Percentiles rank a stretch among this genome's conserved stretches.
Evolutionary conservation across 2,329 filamentous ascomycete genomes (phyloP).

Genomic region (Orbilia javanica): DNA sequence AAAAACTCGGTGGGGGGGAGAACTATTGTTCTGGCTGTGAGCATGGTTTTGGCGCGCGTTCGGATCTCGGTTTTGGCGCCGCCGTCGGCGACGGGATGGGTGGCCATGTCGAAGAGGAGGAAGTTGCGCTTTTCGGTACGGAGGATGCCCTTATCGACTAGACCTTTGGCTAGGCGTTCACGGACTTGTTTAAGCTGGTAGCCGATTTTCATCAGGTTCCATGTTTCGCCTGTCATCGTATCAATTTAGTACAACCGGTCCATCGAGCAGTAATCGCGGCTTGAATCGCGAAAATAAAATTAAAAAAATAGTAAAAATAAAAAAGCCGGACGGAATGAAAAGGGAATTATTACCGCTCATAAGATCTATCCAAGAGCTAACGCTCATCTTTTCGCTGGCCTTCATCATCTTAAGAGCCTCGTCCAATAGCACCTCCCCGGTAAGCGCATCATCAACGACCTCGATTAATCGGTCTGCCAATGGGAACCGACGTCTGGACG

Average conservation of each 20-base stretch:
- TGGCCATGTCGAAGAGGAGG: conserved; percentile 99
- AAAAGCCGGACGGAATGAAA: conserved; percentile 24
- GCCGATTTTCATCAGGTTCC: conserved; percentile 99
- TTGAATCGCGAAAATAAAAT: conserved; percentile 8
- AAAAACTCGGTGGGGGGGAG: conserved; percentile 88
- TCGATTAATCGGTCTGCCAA: conserved; percentile 94
- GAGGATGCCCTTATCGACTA: conserved; percentile 98
- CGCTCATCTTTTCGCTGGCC: conserved; percentile 99
- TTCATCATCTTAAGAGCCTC: conserved; percentile 99
- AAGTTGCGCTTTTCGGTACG: conserved; percentile 99
- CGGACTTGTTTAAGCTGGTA: conserved; percentile 99
- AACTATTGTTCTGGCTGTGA: conserved; percentile 93
- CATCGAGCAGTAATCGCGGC: neutral
- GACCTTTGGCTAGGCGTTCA: conserved; percentile 94
- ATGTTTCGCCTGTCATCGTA: conserved; percentile 82
- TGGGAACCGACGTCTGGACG: conserved; percentile 89
- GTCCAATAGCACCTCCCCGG: conserved; percentile 95
- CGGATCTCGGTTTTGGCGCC: conserved; percentile 98
- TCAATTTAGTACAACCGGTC: neutral
- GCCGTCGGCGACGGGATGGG: conserved; percentile 94
- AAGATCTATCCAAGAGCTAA: conserved; percentile 97
- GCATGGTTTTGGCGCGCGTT: conserved; percentile 88
- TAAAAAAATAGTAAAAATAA: too few species aligned
- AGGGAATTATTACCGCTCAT: conserved; percentile 85
- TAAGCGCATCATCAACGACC: conserved; percentile 95